These are phyloP conservation scores for Zalaria sp. DNA, from an alignment of 2,329 filamentous ascomycete genomes.

Conservation along the genomic window DNA sequence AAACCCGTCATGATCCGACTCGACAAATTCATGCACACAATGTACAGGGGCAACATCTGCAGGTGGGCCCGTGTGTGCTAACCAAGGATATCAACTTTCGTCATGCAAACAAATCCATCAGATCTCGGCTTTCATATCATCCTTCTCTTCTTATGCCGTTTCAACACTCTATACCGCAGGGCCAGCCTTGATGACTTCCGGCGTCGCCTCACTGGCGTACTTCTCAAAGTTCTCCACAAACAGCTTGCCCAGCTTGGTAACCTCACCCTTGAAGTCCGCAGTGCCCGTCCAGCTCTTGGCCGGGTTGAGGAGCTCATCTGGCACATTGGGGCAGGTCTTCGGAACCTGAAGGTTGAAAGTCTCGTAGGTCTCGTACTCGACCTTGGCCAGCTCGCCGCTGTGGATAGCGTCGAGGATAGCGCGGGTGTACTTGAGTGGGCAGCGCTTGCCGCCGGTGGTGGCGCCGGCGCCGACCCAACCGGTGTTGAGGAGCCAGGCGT, in stretches of 20 bases:
- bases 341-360: conserved; percentile 97
- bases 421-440: conserved; percentile 95
- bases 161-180: conserved; percentile 13
- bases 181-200: conserved; percentile 31
- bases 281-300: conserved; percentile 79
- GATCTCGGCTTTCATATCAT: too few relatives aligned
- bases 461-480: conserved; percentile 91
- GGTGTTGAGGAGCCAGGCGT: conserved; percentile 97
- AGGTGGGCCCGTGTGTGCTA: too few relatives aligned
- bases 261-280: conserved; percentile 73
- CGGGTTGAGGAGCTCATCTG: conserved; percentile 86
- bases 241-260: conserved; percentile 74
- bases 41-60: too few relatives aligned
- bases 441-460: conserved; percentile 84
- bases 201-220: conserved; percentile 63
- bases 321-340: conserved; percentile 78
- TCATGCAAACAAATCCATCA: too few relatives aligned
- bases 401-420: conserved; percentile 98
- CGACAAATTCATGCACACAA: too few relatives aligned
- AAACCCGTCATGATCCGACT: too few relatives aligned
- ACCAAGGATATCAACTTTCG: too few relatives aligned
- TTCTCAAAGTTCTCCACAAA: conserved; percentile 98
- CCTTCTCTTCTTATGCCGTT: too few relatives aligned
- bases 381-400: conserved; percentile 85
- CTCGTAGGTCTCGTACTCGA: conserved; percentile 87